Conservation (phyloP, 208 protist species). For the Herpetomonas tarakana region DNA sequence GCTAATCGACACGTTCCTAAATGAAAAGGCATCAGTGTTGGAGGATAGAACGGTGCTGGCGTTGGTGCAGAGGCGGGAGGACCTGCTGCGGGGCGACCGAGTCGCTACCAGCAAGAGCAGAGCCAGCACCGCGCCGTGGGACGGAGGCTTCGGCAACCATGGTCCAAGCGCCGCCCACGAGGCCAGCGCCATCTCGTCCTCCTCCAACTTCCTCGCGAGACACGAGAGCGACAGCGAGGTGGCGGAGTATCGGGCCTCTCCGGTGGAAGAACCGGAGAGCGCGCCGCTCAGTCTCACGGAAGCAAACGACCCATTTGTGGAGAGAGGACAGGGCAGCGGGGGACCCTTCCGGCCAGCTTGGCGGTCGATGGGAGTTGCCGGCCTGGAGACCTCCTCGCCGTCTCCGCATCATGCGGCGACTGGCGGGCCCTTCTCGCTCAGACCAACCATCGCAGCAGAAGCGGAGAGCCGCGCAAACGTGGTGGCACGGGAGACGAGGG, state of each 20-base stretch:
- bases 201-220: background rate
- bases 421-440: too few relatives aligned
- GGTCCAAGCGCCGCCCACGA: background rate
- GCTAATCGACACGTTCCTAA: constrained; percentile 54
- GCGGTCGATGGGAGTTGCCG: too few relatives aligned
- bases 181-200: background rate
- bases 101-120: too few relatives aligned
- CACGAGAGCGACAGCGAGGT: background rate
- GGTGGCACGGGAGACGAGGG: background rate
- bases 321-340: too few relatives aligned
- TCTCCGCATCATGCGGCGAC: too few relatives aligned
- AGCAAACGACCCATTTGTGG: too few relatives aligned
- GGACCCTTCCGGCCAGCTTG: too few relatives aligned
- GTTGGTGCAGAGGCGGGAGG: constrained; percentile 53
- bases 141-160: too few relatives aligned
- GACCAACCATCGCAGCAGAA: background rate
- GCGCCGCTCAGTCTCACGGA: too few relatives aligned
- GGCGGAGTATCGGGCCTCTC: background rate
- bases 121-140: too few relatives aligned
- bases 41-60: constrained; percentile 49
- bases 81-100: constrained; percentile 19
- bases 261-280: background rate
- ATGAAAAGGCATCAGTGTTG: constrained; percentile 38
- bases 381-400: too few relatives aligned
- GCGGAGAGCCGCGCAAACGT: background rate